Evolutionary conservation across 495 filamentous ascomycete species (phyloP).

Genomic region (Aspergillus sparsus): DNA sequence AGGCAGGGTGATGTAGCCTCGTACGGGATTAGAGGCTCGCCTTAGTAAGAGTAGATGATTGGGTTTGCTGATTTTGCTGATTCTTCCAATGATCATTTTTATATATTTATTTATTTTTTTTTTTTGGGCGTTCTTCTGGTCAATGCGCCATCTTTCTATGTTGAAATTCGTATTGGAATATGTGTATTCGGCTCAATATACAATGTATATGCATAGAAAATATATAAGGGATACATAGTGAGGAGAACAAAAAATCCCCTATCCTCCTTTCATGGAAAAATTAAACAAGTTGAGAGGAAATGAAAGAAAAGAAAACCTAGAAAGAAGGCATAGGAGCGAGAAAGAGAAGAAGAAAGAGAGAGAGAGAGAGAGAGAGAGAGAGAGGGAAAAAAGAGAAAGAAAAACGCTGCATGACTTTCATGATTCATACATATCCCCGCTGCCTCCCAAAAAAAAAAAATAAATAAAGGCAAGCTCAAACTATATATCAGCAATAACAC

Average conservation of each 20-base stretch:
- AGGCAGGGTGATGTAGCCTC: constrained; percentile 6
- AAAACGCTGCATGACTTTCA: constrained; percentile 4
- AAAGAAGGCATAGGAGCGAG: neutral
- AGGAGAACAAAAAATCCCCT: neutral
- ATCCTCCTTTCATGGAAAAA: neutral
- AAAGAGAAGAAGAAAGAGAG: neutral
- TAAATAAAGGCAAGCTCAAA: no score
- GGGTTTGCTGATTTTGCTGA: neutral
- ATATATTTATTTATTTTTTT: neutral
- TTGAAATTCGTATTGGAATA: neutral
- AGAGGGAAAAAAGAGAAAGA: neutral
- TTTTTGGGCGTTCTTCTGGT: neutral
- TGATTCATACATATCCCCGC: constrained; percentile 9
- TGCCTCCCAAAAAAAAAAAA: neutral
- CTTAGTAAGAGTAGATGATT: neutral
- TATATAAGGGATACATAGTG: neutral
- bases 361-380: neutral
- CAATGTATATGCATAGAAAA: constrained; percentile 4
- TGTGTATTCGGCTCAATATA: constrained; percentile 4
- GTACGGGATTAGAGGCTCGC: constrained; percentile 15
- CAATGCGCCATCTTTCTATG: no score
- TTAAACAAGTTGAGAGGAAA: neutral
- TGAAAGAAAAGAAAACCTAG: neutral
- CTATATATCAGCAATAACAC: neutral
- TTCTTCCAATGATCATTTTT: neutral